A percentile compares a stretch with the other conserved stretches of the same genome.
Conservation (phyloP, 768 basidiomycete genomes). For the Pulveroboletus frians region DNA sequence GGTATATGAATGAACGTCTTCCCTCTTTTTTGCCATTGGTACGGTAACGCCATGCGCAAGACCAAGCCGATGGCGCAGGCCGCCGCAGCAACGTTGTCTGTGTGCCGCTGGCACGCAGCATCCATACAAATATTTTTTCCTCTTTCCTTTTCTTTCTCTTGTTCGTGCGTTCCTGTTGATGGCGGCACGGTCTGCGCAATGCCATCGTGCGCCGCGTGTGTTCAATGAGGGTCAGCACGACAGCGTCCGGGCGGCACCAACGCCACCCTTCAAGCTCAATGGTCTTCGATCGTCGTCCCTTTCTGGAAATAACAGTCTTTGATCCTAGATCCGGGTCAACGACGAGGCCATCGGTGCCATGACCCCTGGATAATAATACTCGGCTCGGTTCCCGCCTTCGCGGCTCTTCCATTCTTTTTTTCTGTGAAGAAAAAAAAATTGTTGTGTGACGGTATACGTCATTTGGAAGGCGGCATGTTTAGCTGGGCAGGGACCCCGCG, state of each 20-base stretch:
- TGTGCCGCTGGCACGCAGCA: not conserved
- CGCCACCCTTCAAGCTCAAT: not conserved
- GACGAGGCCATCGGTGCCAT: too few species aligned
- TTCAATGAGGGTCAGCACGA: slow-evolving; percentile 21
- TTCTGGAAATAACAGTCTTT: not conserved
- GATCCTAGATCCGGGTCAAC: not conserved
- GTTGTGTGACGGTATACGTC: too few species aligned
- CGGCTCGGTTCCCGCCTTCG: not conserved
- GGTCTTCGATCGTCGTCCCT: slow-evolving; percentile 5
- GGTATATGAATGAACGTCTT: not conserved
- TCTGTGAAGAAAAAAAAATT: too few species aligned
- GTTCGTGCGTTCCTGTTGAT: not conserved
- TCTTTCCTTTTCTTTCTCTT: not conserved
- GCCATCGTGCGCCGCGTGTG: slow-evolving; percentile 15
- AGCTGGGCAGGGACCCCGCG: too few species aligned
- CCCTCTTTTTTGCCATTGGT: not conserved
- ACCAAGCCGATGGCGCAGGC: not conserved
- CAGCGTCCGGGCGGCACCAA: not conserved
- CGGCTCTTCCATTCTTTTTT: not conserved
- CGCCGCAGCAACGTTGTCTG: not conserved
- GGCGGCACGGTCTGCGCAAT: slow-evolving; percentile 10
- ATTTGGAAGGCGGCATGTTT: too few species aligned
- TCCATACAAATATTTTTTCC: not conserved
- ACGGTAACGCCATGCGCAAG: not conserved
- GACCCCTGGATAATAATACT: not conserved